Conservation (phyloP, 2,329 filamentous ascomycete species). For the Penicillium expansum region DNA sequence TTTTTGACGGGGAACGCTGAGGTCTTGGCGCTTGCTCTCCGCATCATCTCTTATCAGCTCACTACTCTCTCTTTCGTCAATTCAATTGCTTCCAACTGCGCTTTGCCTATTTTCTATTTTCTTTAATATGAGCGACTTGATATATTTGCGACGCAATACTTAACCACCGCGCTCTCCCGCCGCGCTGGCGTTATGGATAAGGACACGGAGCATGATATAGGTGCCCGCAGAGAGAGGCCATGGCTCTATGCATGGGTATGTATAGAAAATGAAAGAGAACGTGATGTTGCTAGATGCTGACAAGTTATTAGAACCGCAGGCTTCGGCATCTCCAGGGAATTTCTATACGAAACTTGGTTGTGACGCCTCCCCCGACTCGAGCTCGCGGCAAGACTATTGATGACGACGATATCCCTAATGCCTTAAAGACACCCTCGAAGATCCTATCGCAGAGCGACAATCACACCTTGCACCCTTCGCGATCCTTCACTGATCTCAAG, state of each 20-base stretch:
- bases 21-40: constrained; percentile 29
- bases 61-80: not conserved
- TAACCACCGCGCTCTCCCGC: not conserved
- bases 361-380: constrained; percentile 56
- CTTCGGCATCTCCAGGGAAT: constrained; percentile 84
- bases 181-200: constrained; percentile 10
- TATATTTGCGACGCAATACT: not conserved
- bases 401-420: constrained; percentile 69
- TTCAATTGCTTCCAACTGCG: constrained; percentile 10
- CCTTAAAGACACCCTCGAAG: constrained; percentile 66
- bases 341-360: constrained; percentile 78
- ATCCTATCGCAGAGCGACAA: constrained; percentile 53
- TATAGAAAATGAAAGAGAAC: constrained; percentile 25
- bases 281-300: constrained; percentile 12
- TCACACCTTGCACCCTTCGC: constrained; percentile 54
- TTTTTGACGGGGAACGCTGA: constrained; percentile 34
- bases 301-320: constrained; percentile 67
- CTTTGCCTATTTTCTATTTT: not conserved
- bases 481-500: constrained; percentile 57
- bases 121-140: constrained; percentile 18
- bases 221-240: constrained; percentile 45
- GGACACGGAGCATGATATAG: constrained; percentile 26
- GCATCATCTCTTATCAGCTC: constrained; percentile 26
- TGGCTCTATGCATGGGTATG: constrained; percentile 55
- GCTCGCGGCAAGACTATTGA: constrained; percentile 64